Evolutionary conservation across 176 grass and related monocot species (phyloP).

Genomic region (Ananas comosus): DNA sequence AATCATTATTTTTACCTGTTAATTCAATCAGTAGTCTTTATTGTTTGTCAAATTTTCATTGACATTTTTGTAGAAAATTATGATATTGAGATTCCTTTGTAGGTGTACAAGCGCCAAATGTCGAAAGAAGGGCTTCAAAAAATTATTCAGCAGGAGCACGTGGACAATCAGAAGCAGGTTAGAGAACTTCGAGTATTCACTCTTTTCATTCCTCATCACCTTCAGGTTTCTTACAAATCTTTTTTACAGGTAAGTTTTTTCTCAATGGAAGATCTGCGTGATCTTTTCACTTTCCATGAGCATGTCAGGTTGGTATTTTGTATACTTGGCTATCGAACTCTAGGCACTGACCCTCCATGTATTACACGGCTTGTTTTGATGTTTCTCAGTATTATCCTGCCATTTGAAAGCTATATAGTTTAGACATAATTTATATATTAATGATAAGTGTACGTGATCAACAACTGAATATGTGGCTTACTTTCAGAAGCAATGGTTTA

Average conservation of each 20-base stretch:
- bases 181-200: conserved; percentile 21
- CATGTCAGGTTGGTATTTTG: conserved; percentile 46
- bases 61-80: conserved; percentile 1
- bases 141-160: conserved; percentile 84
- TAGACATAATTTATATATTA: too few relatives aligned
- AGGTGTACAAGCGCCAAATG: conserved; percentile 98
- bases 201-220: conserved; percentile 8
- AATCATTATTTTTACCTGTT: conserved; percentile 8
- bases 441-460: too few relatives aligned
- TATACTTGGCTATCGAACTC: not conserved
- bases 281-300: conserved; percentile 88
- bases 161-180: conserved; percentile 48
- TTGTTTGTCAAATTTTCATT: not conserved
- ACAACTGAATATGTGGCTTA: too few relatives aligned
- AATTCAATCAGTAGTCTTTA: not conserved
- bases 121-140: conserved; percentile 97
- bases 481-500: too few relatives aligned
- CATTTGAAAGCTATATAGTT: too few relatives aligned
- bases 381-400: not conserved
- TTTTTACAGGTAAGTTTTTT: conserved; percentile 74
- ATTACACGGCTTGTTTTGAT: not conserved
- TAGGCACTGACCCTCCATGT: not conserved
- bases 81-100: conserved; percentile 24
- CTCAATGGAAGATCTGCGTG: conserved; percentile 77
- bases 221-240: conserved; percentile 14